A percentile compares a stretch with the other conserved stretches of the same genome.
phyloP scores from a whole-genome alignment of 768 basidiomycete species.

The Tulasnella sp. region DNA sequence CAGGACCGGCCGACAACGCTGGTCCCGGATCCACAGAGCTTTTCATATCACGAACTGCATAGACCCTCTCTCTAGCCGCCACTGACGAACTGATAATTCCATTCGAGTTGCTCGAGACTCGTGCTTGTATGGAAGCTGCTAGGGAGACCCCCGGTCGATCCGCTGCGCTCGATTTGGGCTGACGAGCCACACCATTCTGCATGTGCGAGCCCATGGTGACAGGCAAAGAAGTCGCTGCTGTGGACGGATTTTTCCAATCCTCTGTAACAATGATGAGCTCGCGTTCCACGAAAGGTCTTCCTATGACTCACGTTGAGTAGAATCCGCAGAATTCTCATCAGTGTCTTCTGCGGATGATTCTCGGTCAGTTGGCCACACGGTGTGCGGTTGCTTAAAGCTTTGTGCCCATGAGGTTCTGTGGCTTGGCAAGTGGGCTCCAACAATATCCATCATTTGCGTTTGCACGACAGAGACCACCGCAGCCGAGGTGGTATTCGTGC shows the following conservation, averaged over 20 bases:
- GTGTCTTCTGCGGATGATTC: background rate
- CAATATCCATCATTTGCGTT: slow-evolving; percentile 4
- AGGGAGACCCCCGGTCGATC: background rate
- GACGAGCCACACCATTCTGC: slow-evolving; percentile 4
- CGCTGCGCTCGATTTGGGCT: slow-evolving; percentile 1
- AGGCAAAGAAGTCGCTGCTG: slow-evolving; percentile 4
- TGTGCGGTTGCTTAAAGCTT: no score
- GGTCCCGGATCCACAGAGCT: slow-evolving; percentile 11
- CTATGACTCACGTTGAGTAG: no score
- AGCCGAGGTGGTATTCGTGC: background rate
- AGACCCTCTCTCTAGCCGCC: slow-evolving; percentile 1
- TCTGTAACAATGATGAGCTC: no score
- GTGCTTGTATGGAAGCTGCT: background rate
- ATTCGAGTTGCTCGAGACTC: background rate
- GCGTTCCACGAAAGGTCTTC: no score
- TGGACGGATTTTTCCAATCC: slow-evolving; percentile 9
- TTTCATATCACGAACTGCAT: slow-evolving; percentile 2
- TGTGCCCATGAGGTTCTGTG: slow-evolving; percentile 4
- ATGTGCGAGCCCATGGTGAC: slow-evolving; percentile 6
- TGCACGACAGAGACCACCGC: background rate
- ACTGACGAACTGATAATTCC: slow-evolving; percentile 4
- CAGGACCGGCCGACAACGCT: background rate
- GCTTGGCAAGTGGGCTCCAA: slow-evolving; percentile 8
- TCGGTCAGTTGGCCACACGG: no score
- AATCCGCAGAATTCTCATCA: no score